Base-by-base conservation (phyloP, 768 basidiomycete genomes). In the Leucosporidium scottii region DNA sequence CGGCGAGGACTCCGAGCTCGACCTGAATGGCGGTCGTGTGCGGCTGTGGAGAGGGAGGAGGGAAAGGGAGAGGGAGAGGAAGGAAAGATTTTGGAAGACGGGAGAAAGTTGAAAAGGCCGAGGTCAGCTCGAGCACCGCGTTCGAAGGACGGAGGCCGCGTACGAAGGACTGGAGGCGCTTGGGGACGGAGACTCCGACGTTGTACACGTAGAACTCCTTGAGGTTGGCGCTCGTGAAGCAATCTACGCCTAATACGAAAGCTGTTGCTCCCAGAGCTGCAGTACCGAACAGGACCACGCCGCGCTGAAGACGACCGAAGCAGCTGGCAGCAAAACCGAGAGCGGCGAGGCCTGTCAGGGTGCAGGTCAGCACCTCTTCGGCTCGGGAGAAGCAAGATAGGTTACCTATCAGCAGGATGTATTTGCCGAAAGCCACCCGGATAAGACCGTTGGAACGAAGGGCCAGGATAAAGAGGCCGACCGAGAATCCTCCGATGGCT, bases 141-240 rank as follows among this genome's bases (percentile, higher is more conserved):
- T 44, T 9, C 13, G 39, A 2, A 9, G 39, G 6, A 44, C 39
- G 34, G 12, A 12, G 34, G 12, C 5, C 6, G 12, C 34, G 39
- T 44, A 44, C 39, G 39, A 44, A 44, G 10, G 6, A 44, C 8
- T 8, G 8, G 39, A 44, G 39, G 39, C 39, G 39, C 13, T 44
- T 44, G 8, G 39, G 39, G 15, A 44, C 39, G 39, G 39, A 44
- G 8, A 44, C 13, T 15, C 39, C 39, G 39, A 44, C 39, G 77
- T 96, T 98, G 86, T 89, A 96, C 60, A 96, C 81, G 79, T 96
- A 97, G 80, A 96, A 96, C 90, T 94, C 71, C 36, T 66, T 66
- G 53, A 17, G 20, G 13, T 7, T 12, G 23, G 15, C 31, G 31
- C 30, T 17, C 23, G 65, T 57, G 48, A 66, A 66, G 34, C 65